A percentile compares a stretch with the other conserved stretches of the same genome.
phyloP scores from a whole-genome alignment of 2,329 filamentous ascomycete genomes.

The Pestalotiopsis sp. region DNA sequence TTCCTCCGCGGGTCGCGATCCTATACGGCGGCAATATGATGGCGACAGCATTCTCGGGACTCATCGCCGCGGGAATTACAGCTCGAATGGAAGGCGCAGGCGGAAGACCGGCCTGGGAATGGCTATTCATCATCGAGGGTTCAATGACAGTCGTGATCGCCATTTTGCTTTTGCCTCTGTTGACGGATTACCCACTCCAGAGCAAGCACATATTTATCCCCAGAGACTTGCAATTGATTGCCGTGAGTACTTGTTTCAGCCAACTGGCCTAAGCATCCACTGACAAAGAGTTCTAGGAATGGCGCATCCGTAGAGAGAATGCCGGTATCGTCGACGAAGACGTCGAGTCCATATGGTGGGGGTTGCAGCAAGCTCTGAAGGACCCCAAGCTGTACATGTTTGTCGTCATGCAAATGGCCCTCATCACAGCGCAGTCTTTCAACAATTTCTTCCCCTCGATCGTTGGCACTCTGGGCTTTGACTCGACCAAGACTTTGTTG shows the following conservation, averaged over 20 bases:
- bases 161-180: conserved; percentile 21
- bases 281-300: conserved; percentile 18
- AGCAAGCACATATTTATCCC: conserved; percentile 19
- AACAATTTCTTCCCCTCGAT: conserved; percentile 25
- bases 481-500: conserved; percentile 24
- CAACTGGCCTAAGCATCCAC: too few relatives aligned
- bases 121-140: conserved; percentile 42
- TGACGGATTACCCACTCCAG: conserved; percentile 23
- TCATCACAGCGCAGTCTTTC: conserved; percentile 24
- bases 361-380: conserved; percentile 20
- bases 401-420: conserved; percentile 25
- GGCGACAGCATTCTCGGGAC: conserved; percentile 37
- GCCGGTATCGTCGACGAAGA: conserved; percentile 27
- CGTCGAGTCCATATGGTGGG: conserved; percentile 23
- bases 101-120: conserved; percentile 38
- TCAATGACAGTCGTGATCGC: conserved; percentile 38
- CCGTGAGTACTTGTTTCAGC: conserved; percentile 10
- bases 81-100: conserved; percentile 31
- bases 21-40: conserved; percentile 39
- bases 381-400: conserved; percentile 30
- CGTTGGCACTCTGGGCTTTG: conserved; percentile 20
- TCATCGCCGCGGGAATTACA: conserved; percentile 39
- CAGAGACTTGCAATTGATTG: conserved; percentile 20
- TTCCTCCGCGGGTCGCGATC: conserved; percentile 35
- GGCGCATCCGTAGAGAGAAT: conserved; percentile 29